Conservation (phyloP, 2,329 filamentous ascomycete genomes). For the Cordyceps javanica region DNA sequence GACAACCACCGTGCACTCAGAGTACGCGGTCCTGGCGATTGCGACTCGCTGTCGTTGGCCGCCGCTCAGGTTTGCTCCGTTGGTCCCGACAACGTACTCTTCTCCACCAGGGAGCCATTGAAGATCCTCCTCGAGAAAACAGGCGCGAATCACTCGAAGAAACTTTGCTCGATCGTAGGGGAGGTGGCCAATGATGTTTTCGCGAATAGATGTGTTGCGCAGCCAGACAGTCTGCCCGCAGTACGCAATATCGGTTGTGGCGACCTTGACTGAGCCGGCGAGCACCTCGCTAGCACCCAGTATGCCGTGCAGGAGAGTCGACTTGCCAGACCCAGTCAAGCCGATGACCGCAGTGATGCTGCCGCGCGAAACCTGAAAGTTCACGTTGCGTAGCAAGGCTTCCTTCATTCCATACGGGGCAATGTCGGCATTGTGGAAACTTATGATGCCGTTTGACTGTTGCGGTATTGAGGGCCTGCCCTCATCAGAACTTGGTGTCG, state of each 20-base stretch:
- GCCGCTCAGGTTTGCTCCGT: neutral
- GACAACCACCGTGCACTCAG: neutral
- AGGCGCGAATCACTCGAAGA: neutral
- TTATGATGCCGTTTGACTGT: no score
- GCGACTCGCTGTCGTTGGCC: constrained; percentile 3
- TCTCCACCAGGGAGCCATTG: neutral
- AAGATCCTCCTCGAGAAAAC: neutral
- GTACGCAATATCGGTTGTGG: neutral
- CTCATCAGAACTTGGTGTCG: no score
- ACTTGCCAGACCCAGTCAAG: neutral
- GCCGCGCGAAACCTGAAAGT: neutral
- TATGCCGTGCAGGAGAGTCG: neutral
- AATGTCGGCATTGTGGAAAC: neutral
- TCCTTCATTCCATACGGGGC: neutral
- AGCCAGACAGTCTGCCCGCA: neutral
- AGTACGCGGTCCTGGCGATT: constrained; percentile 11
- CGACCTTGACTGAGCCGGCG: neutral
- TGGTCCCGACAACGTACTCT: neutral
- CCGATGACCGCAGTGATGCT: neutral
- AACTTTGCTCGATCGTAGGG: neutral
- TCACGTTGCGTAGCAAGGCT: neutral
- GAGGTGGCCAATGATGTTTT: neutral
- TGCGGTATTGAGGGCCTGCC: no score
- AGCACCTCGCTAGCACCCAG: neutral
- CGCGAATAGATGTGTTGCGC: neutral